A percentile compares a stretch with the other conserved stretches of the same genome.
These are phyloP conservation scores for Rubroboletus pulcherrimus DNA, from an alignment of 768 basidiomycete genomes.

Conservation along the genomic window DNA sequence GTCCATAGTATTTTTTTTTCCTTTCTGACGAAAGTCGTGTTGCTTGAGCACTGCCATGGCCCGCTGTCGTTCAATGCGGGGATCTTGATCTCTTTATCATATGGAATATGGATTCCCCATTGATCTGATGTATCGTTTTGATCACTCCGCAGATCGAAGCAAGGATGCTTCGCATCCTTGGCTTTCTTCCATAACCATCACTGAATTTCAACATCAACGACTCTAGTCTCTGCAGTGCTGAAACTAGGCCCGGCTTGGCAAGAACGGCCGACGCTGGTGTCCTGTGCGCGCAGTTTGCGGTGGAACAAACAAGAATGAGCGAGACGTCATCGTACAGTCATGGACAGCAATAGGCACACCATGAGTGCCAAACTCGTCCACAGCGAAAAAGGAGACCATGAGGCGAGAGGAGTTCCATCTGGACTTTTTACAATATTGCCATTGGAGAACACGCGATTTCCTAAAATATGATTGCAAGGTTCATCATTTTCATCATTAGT, in stretches of 20 bases:
- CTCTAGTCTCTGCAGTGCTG: conserved; percentile 1
- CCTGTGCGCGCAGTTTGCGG: background rate
- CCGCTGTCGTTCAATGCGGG: background rate
- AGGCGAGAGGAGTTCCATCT: conserved; percentile 6
- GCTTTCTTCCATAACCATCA: conserved; percentile 26
- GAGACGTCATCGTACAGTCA: conserved; percentile 1
- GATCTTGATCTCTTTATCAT: conserved; percentile 6
- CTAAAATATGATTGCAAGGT: conserved; percentile 13
- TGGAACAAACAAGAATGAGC: background rate
- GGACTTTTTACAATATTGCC: conserved; percentile 1
- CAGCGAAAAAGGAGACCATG: conserved; percentile 9
- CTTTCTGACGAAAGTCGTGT: conserved; percentile 1
- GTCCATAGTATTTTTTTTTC: background rate
- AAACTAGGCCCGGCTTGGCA: background rate
- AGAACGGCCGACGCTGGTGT: background rate
- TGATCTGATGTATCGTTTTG: conserved; percentile 15
- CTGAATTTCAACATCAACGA: conserved; percentile 20
- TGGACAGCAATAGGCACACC: background rate
- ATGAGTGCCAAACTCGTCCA: background rate
- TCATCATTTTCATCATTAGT: conserved; percentile 12
- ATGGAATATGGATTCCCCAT: conserved; percentile 8
- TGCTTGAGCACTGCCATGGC: background rate
- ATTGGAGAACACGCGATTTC: conserved; percentile 1
- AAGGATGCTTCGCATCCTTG: conserved; percentile 5
- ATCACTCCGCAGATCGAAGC: conserved; percentile 29